Base-by-base conservation (phyloP, 2,329 filamentous ascomycete species). In the Clarireedia monteithiana region DNA sequence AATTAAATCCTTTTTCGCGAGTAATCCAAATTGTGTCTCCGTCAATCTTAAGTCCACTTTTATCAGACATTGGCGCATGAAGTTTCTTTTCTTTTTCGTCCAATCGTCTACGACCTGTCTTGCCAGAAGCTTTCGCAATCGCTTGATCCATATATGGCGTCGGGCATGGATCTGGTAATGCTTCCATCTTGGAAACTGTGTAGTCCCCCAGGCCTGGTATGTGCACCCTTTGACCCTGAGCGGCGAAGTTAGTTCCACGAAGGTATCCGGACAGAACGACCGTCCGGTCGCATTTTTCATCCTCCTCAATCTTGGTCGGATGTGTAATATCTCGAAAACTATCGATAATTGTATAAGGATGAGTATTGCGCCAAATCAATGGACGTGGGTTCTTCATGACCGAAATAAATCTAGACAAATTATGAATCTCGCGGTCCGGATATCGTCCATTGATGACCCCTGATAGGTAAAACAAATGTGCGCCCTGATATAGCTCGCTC, bases 381-480 rank as follows among this genome's bases (percentile, higher is more conserved):
- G 94, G 94, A 58, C 94, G 82, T 4, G 95, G 92, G 69, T 96
- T 99, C 78, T 99, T 99, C 95, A 99, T 99, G 63, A 99, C 91
- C 20, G 89, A 95, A 62, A 99, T 78, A 71, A 99, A 99, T 55
- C 95, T 84, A 14, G 90, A 95, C 53, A 99, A 73, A 68, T 99
- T 99, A 74, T 97, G 89, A 15, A 99, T 84, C 72, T 99, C 95
- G 61, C 95, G 85, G 70, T 99, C 94, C 0, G 94, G 95, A 67
- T 99, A 99, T 61, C 94, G 82, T 44, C 94, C 94, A 70, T 99
- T 99, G 64, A 97, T 88, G 38, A 99, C 91, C 66, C 94, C 94
- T 1, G 90, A 96, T 5, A 99, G 80, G 68, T 97, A 97, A 73
- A 99, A 99, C 0, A 99, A 77, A 69, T 99, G 96, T 5, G 95